These are phyloP conservation scores for Malus hybrid DNA, from an alignment of 331 rosid genomes.

Conservation along the genomic window DNA sequence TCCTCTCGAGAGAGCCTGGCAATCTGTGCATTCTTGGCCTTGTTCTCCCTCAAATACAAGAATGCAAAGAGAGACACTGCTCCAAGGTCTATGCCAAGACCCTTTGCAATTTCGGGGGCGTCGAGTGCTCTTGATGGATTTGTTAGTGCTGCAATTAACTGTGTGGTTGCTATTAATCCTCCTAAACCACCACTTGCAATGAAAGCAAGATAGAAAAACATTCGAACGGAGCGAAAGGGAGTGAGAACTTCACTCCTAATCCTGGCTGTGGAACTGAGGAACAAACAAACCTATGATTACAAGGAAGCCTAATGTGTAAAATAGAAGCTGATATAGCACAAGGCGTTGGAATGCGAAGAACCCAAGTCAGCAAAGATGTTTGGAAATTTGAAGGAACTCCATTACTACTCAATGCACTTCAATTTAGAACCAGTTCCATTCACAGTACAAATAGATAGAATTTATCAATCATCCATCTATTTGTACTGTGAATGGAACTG, in stretches of 20 bases:
- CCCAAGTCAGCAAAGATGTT: conserved; percentile 16
- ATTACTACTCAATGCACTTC: neutral
- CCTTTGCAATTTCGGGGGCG: conserved; percentile 46
- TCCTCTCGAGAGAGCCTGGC: conserved; percentile 88
- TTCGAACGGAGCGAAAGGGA: conserved; percentile 90
- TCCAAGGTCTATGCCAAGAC: conserved; percentile 75
- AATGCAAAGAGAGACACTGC: conserved; percentile 78
- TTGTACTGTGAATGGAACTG: neutral
- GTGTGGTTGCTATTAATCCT: conserved; percentile 63
- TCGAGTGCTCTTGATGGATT: conserved; percentile 55
- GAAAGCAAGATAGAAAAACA: conserved; percentile 89
- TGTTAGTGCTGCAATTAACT: conserved; percentile 60
- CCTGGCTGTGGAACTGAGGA: conserved; percentile 75
- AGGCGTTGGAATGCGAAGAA: conserved; percentile 25
- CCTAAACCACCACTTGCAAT: conserved; percentile 73
- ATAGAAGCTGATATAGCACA: conserved; percentile 31
- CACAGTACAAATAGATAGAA: neutral
- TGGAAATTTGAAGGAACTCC: neutral
- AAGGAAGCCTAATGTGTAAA: conserved; percentile 32
- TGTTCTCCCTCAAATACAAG: conserved; percentile 67
- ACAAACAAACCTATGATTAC: conserved; percentile 39
- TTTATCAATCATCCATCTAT: neutral
- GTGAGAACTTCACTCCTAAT: conserved; percentile 92
- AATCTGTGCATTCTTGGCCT: conserved; percentile 65
- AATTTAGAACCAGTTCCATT: neutral